phyloP scores from a whole-genome alignment of 352 stramenopile species.

The Peronospora destructor region DNA sequence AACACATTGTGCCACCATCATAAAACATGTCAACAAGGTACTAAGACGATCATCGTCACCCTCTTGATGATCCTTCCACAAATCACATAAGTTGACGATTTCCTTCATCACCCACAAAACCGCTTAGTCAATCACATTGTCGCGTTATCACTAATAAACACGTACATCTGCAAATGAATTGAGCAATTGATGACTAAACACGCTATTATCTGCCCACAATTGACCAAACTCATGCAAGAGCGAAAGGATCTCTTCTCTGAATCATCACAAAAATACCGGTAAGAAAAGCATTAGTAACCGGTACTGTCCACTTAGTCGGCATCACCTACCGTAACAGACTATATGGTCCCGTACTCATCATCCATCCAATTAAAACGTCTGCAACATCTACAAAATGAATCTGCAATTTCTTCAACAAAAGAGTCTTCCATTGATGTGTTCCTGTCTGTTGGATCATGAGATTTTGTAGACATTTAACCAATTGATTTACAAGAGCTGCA shows the following conservation, averaged over 20 bases:
- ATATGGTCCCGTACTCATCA: slow-evolving; percentile 37
- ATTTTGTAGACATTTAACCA: slow-evolving; percentile 32
- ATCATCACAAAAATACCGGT: neutral
- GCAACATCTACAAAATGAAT: slow-evolving; percentile 65
- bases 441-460: slow-evolving; percentile 11
- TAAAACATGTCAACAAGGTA: slow-evolving; percentile 42
- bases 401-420: slow-evolving; percentile 47
- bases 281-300: too few relatives aligned
- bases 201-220: slow-evolving; percentile 63
- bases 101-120: slow-evolving; percentile 25
- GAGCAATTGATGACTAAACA: slow-evolving; percentile 60
- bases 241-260: slow-evolving; percentile 42
- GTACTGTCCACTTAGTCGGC: neutral
- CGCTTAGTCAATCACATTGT: neutral
- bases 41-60: slow-evolving; percentile 32
- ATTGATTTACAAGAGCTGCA: slow-evolving; percentile 29
- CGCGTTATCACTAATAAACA: neutral
- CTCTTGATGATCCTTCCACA: slow-evolving; percentile 16
- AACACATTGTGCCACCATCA: slow-evolving; percentile 48
- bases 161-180: slow-evolving; percentile 53
- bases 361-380: slow-evolving; percentile 63
- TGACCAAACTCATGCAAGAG: slow-evolving; percentile 41
- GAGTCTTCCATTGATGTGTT: slow-evolving; percentile 15
- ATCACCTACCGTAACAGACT: slow-evolving; percentile 32
- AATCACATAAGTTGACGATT: slow-evolving; percentile 36